Percentiles rank a stretch among this genome's conserved stretches.
Evolutionary conservation across 768 basidiomycete species (phyloP).

Genomic region (Boletus huronensis): DNA sequence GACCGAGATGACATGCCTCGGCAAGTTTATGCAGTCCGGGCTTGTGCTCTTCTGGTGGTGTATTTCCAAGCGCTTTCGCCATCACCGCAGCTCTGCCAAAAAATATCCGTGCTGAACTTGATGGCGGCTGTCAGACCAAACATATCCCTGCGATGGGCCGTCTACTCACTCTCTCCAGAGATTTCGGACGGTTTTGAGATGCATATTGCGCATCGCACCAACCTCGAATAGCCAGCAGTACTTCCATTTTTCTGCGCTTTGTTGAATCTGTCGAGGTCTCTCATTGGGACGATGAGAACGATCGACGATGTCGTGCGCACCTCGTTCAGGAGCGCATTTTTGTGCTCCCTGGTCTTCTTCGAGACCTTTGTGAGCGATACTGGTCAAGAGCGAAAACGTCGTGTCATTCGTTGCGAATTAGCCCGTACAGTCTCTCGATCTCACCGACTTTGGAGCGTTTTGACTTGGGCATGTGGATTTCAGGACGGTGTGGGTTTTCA

Average conservation of each 20-base stretch:
- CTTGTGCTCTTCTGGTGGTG: conserved; percentile 82
- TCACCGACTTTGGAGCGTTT: conserved; percentile 85
- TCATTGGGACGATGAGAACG: conserved; percentile 5
- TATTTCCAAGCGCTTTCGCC: conserved; percentile 91
- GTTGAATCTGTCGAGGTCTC: conserved; percentile 62
- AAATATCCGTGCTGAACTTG: conserved; percentile 75
- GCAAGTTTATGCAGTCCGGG: conserved; percentile 77
- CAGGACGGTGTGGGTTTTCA: conserved; percentile 32
- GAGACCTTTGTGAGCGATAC: conserved; percentile 93
- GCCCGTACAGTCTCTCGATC: conserved; percentile 26
- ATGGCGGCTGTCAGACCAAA: conserved; percentile 5
- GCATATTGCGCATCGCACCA: conserved; percentile 92
- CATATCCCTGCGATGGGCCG: neutral
- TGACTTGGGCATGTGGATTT: conserved; percentile 72
- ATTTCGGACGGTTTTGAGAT: conserved; percentile 89
- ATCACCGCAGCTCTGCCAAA: conserved; percentile 87
- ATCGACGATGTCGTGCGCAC: conserved; percentile 38
- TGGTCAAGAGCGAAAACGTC: conserved; percentile 32
- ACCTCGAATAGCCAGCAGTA: conserved; percentile 97
- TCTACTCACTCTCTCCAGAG: conserved; percentile 84
- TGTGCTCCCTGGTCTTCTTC: conserved; percentile 91
- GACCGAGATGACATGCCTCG: conserved; percentile 49
- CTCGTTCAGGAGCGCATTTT: conserved; percentile 77
- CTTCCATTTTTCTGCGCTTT: conserved; percentile 82
- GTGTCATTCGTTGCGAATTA: neutral